Evolutionary conservation across 2,329 filamentous ascomycete genomes (phyloP).

Genomic region (Biscogniauxia sp.): DNA sequence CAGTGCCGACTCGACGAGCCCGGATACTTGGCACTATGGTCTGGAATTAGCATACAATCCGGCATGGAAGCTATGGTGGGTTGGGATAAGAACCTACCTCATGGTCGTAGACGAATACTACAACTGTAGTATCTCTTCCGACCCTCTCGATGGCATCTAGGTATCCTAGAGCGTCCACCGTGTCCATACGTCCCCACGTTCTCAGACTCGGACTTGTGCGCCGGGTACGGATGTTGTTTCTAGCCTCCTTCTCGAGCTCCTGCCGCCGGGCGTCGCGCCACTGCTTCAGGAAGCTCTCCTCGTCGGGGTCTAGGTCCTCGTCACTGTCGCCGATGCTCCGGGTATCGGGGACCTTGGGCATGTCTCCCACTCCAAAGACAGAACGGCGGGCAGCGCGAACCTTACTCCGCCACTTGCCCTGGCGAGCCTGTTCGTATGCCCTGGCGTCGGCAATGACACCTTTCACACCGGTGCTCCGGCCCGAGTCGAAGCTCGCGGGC

Average conservation of each 20-base stretch:
- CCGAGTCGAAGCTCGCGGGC: constrained; percentile 61
- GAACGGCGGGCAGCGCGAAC: constrained; percentile 53
- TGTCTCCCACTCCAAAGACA: constrained; percentile 49
- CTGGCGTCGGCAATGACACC: constrained; percentile 83
- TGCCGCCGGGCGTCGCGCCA: constrained; percentile 81
- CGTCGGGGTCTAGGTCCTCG: constrained; percentile 56
- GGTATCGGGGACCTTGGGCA: constrained; percentile 27
- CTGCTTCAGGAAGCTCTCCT: constrained; percentile 76
- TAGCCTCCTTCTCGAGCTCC: constrained; percentile 68
- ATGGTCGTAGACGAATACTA: constrained; percentile 91
- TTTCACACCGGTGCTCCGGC: constrained; percentile 77
- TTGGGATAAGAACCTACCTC: constrained; percentile 57
- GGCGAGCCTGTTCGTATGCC: constrained; percentile 68
- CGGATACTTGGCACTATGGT: constrained; percentile 71
- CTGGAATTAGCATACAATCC: constrained; percentile 25
- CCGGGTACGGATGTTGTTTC: constrained; percentile 55
- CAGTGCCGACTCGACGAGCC: constrained; percentile 76
- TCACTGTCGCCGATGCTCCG: constrained; percentile 42
- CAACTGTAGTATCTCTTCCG: constrained; percentile 73
- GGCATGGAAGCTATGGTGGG: constrained; percentile 5
- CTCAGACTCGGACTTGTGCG: constrained; percentile 74
- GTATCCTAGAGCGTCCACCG: constrained; percentile 87
- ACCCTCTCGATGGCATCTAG: constrained; percentile 96
- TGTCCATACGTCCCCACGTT: constrained; percentile 74
- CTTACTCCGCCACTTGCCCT: constrained; percentile 52